Conservation (phyloP, 805 yeast species). For the Lachancea thermotolerans region DNA sequence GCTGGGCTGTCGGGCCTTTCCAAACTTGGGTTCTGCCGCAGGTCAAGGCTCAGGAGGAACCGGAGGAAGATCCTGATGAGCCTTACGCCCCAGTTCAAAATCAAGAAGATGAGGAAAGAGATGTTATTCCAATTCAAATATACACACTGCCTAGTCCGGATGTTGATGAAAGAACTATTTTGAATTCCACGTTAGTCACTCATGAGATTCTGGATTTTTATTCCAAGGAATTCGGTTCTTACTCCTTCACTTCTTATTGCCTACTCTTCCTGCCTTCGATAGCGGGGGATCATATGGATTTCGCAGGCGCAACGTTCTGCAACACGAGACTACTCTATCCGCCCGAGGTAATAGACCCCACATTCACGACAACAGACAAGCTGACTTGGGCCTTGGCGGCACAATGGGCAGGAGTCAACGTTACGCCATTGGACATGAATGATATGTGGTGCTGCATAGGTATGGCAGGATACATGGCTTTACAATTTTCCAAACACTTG, state of each 20-base stretch:
- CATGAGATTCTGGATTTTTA: constrained; percentile 76
- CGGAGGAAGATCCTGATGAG: constrained; percentile 33
- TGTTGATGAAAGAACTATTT: constrained; percentile 39
- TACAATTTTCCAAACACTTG: constrained; percentile 56
- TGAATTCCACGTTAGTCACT: constrained; percentile 68
- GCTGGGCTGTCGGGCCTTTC: constrained; percentile 92
- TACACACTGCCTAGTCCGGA: constrained; percentile 57
- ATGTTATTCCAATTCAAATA: constrained; percentile 49
- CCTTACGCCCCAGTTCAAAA: constrained; percentile 25
- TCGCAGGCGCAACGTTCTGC: constrained; percentile 49
- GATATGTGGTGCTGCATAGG: constrained; percentile 91
- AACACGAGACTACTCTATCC: constrained; percentile 68
- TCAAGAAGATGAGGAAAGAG: constrained; percentile 30
- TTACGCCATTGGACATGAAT: constrained; percentile 68
- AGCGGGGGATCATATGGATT: constrained; percentile 46
- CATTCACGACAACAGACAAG: constrained; percentile 59
- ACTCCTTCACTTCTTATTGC: constrained; percentile 79
- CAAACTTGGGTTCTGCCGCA: constrained; percentile 39
- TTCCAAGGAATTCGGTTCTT: constrained; percentile 85
- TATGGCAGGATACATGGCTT: constrained; percentile 74
- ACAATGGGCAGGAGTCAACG: constrained; percentile 92
- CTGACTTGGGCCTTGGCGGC: constrained; percentile 66
- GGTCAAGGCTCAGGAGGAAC: constrained; percentile 27
- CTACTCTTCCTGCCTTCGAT: constrained; percentile 64
- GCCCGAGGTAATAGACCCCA: constrained; percentile 69